Evolutionary conservation across 352 stramenopile species (phyloP), one percentile per base, ranked within the genome.

Genomic region (Aphanomyces stellatus): DNA sequence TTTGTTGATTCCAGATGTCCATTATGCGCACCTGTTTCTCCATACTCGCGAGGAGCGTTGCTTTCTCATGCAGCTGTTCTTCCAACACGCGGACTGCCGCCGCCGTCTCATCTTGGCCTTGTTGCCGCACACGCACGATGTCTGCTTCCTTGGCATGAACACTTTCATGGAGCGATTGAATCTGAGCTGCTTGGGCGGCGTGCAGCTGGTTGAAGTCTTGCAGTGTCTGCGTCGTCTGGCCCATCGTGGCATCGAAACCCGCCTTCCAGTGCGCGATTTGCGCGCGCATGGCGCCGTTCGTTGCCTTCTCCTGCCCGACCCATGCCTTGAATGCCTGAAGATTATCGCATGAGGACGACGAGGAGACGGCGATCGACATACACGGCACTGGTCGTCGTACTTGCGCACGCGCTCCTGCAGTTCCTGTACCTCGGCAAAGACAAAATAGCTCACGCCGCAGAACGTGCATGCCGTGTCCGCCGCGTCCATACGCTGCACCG

Each of bases 391-490:
- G 51, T 74, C 78, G 42, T 88, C 88, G 75, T 90, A 91, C 63
- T 79, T 74, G 51, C 88, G 87, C 40, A 82, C 78, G 2, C 73
- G 88, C 15, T 71, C 71, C 69, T 91, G 80, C n/a, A 91, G 72
- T 30, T 84, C 72, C 56, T 91, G 81, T 51, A 93, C 82, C 62
- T 93, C 85, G 30, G 82, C 80, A 70, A 93, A 91, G 7, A 92
- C 80, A 61, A 93, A 93, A 55, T 91, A 93, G 69, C 83, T 91
- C 33, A 93, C 85, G 5, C 85, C 83, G 67, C 83, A 93, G 66
- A 91, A 91, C 7, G 80, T 91, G 69, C 83, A 93, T 1, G 84
- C 85, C 4, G 85, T 93, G 62, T 93, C 85, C 46, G 88, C 83
- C 0, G 65, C 62, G 27, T 71, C 27, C 64, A 93, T 75, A 70